Evolutionary conservation across 1,284 basidiomycete genomes (phyloP).

Genomic region (Somion occarium): DNA sequence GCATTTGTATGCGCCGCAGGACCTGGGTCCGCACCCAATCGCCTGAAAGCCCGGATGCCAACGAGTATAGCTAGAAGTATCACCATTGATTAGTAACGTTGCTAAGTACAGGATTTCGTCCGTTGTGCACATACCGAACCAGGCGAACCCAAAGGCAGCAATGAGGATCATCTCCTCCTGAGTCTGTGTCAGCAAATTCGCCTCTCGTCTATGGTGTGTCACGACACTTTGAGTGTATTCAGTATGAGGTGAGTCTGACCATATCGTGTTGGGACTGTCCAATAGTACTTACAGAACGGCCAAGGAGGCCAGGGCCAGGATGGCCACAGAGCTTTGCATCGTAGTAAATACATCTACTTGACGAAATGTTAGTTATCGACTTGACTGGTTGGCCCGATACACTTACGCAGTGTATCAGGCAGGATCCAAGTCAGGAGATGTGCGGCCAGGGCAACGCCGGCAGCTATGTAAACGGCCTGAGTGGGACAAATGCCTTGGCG

Average conservation of each 20-base stretch:
- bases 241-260: slow-evolving; percentile 9
- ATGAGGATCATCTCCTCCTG: slow-evolving; percentile 73
- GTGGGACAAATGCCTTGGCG: neutral
- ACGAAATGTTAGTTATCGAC: neutral
- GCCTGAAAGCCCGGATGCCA: slow-evolving; percentile 24
- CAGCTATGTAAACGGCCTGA: slow-evolving; percentile 10
- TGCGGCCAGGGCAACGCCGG: slow-evolving; percentile 15
- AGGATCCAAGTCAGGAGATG: slow-evolving; percentile 13
- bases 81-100: neutral
- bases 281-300: slow-evolving; percentile 56
- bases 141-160: slow-evolving; percentile 62
- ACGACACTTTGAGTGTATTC: slow-evolving; percentile 40
- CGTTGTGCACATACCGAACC: slow-evolving; percentile 51
- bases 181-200: slow-evolving; percentile 51
- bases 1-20: slow-evolving; percentile 6
- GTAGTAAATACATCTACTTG: slow-evolving; percentile 58
- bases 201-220: slow-evolving; percentile 57
- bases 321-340: slow-evolving; percentile 68
- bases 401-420: slow-evolving; percentile 18
- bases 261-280: neutral
- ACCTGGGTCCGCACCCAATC: neutral
- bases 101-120: neutral
- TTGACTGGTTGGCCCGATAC: neutral
- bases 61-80: slow-evolving; percentile 27
- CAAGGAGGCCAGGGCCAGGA: slow-evolving; percentile 56